Evolutionary conservation across 2,329 filamentous ascomycete genomes (phyloP), one percentile per base, ranked within the genome.

Genomic region (Macrophomina tecta): DNA sequence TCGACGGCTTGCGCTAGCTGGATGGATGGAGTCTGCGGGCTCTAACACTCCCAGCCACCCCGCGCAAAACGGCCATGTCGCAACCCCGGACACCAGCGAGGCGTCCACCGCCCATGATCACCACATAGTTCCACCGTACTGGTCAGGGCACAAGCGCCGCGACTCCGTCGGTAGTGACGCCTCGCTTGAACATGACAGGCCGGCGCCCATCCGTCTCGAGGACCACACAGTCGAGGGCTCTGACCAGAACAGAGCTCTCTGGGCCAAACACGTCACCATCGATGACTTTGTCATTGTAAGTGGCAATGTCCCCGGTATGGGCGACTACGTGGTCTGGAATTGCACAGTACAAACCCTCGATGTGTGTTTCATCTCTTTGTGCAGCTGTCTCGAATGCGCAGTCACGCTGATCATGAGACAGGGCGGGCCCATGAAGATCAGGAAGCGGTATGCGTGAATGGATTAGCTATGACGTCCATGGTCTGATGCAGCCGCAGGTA

Each of bases 241-340:
- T 48, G 85, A 87, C 71, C 84, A 84, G 18, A 85, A 82, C 72
- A 83, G 58, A 30, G 83, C 85, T 0, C 81, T 89, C 65, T 91
- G 88, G 88, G 88, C 88, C 8, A 84, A 82, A 62, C 83, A 84
- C 66, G 88, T 89, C 48, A 81, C 82, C 6, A 86, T 91, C 63
- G 84, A 88, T 66, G 87, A 89, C 73, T 85, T 89, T 79, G 83
- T 85, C 40, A 82, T 90, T 69, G 84, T 90, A 36, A 83, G 84
- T 68, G 88, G 87, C 8, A 84, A 81, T 62, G 81, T 79, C 49
- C 81, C 84, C 4, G 85, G 85, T 5, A 81, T 89, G 56, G 94
- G 94, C n/a, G 91, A 94, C 1, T 99, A 98, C 81, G 92, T 97
- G 1, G 93, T 97, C 7, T 99, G 92, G 92, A 95, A 93, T 75